phyloP scores from a whole-genome alignment of 1,284 basidiomycete genomes.

The Leccinum ponderosum region DNA sequence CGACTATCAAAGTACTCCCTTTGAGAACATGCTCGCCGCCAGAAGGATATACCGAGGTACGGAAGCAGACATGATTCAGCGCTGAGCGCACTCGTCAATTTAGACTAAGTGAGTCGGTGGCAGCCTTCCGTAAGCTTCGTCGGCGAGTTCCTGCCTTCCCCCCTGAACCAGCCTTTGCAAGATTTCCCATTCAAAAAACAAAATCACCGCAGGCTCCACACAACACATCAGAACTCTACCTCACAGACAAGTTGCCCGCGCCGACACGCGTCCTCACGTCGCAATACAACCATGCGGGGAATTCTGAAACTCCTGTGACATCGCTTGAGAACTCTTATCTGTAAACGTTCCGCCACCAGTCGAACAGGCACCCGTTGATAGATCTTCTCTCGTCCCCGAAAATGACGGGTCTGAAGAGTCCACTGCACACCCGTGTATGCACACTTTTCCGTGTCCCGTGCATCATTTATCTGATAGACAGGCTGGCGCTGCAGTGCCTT shows the following conservation, averaged over 20 bases:
- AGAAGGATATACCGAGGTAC: slow-evolving; percentile 2
- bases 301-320: slow-evolving; percentile 6
- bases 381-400: slow-evolving; percentile 10
- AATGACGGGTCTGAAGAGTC: slow-evolving; percentile 2
- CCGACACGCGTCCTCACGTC: background rate
- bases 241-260: slow-evolving; percentile 1
- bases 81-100: slow-evolving; percentile 12
- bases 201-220: background rate
- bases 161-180: slow-evolving; percentile 5
- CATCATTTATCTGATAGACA: slow-evolving; percentile 6
- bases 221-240: background rate
- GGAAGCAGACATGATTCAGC: slow-evolving; percentile 1
- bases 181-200: slow-evolving; percentile 10
- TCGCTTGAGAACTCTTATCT: slow-evolving; percentile 10
- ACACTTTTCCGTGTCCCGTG: slow-evolving; percentile 3
- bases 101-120: slow-evolving; percentile 4
- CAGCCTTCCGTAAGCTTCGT: slow-evolving; percentile 11
- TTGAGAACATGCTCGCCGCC: background rate
- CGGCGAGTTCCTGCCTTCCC: slow-evolving; percentile 12
- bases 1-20: background rate
- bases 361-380: slow-evolving; percentile 19
- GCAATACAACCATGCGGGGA: slow-evolving; percentile 29
- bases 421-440: background rate
- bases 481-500: background rate
- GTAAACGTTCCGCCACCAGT: slow-evolving; percentile 7